phyloP scores from a whole-genome alignment of 176 grass and related monocot species.

The Cenchrus americanus region DNA sequence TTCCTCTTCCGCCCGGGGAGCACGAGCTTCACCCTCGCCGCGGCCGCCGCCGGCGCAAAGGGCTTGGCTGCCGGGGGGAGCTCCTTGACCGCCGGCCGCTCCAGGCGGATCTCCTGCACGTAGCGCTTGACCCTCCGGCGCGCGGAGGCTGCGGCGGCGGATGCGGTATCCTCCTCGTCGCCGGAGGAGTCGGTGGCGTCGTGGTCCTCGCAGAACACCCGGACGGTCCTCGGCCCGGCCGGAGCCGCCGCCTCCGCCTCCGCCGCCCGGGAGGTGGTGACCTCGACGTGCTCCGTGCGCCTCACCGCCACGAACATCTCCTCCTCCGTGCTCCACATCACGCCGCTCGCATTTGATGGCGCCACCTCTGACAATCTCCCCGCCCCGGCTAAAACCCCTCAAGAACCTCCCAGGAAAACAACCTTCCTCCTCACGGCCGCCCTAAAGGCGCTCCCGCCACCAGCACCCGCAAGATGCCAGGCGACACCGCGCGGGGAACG shows the following conservation, averaged over 20 bases:
- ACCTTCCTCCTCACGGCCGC: too few relatives aligned
- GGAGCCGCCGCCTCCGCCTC: not conserved
- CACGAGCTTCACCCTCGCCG: not conserved
- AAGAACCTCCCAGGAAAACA: not conserved
- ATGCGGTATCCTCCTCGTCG: constrained; percentile 51
- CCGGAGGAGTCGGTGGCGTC: constrained; percentile 86
- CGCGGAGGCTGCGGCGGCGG: not conserved
- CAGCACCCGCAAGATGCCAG: not conserved
- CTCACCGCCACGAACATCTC: constrained; percentile 49
- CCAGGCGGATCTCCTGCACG: constrained; percentile 77
- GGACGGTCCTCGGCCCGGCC: constrained; percentile 36
- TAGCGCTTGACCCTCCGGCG: constrained; percentile 68
- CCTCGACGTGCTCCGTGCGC: constrained; percentile 77
- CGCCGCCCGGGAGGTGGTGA: constrained; percentile 49
- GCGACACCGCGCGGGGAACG: not conserved
- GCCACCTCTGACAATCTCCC: not conserved
- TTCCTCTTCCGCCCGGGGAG: constrained; percentile 46
- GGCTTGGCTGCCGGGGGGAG: not conserved
- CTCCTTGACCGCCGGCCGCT: constrained; percentile 19
- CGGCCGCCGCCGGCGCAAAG: not conserved
- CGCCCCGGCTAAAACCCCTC: constrained; percentile 40
- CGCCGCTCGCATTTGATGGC: constrained; percentile 44
- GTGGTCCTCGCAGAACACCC: constrained; percentile 80
- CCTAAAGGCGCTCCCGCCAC: not conserved
- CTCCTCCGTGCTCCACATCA: constrained; percentile 57